These are phyloP conservation scores for Knufia fluminis DNA, from an alignment of 2,329 filamentous ascomycete species.

Conservation along the genomic window DNA sequence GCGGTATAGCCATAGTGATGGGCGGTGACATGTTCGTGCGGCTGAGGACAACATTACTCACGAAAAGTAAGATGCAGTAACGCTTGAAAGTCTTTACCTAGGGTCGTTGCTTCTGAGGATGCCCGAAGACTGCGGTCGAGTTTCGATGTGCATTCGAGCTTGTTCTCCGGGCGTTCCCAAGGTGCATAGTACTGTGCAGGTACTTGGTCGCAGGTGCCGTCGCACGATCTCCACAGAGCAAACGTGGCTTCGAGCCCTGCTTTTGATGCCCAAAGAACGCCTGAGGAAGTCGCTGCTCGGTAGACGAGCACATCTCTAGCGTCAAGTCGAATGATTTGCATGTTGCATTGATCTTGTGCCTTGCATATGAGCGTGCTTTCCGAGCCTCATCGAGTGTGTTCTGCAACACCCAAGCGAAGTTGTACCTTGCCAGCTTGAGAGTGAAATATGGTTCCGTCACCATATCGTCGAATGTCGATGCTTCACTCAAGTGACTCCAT, in stretches of 20 bases:
- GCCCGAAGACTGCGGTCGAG: neutral
- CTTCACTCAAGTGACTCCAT: no score
- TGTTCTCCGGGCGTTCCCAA: neutral
- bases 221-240: neutral
- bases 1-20: slow-evolving; percentile 9
- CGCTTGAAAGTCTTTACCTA: neutral
- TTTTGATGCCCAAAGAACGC: neutral
- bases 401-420: no score
- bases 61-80: slow-evolving; percentile 8
- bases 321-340: neutral
- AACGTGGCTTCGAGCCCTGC: neutral
- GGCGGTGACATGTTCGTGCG: slow-evolving; percentile 9
- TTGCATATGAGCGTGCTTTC: neutral
- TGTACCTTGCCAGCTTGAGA: no score
- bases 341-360: neutral
- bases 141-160: neutral
- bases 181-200: neutral
- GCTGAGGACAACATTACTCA: neutral
- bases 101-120: neutral
- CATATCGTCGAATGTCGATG: no score
- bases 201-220: neutral
- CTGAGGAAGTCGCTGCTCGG: no score
- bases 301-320: neutral
- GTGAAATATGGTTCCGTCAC: no score
- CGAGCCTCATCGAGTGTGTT: neutral